Evolutionary conservation across 768 basidiomycete genomes (phyloP), one percentile per base, ranked within the genome.

Genomic region (Mycena amicta): DNA sequence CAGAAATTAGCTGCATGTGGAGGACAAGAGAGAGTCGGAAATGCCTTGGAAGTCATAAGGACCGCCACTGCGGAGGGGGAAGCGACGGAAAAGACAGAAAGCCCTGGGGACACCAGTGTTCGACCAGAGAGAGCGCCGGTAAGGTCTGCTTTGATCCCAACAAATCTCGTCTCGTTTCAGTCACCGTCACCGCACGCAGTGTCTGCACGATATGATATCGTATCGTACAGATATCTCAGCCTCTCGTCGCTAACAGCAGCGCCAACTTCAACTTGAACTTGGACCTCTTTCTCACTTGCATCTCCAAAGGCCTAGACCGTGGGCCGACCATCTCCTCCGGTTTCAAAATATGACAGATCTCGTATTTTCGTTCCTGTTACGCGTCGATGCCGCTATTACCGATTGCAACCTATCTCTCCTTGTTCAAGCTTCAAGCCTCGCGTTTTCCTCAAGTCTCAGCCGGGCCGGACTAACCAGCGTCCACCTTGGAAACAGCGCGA

Each of bases 1-100:
- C 16, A 33, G 22, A 31, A 31, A 27, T 23, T 25, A 25, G 45
- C 22, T 13, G 22, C 6, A 8, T n/a, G 11, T 5, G n/a, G 16
- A n/a, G n/a, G 16, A 23, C 12, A 46, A n/a, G 22, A 46, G 16
- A 8, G 16, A 46, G 22, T 46, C 50, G 20, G 16, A 37, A 8
- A 33, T 22, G 50, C 62, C 62, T 59, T 63, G 15, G 58, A 56
- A 59, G 52, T 47, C 62, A 63, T 59, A 53, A 63, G 61, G 57
- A 57, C 55, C 54, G 55, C 57, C 61, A 52, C 61, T 57, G 55
- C 54, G 40, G 57, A 53, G 51, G 28, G 40, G 50, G 50, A 33
- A 26, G 50, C 43, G 49, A 50, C 50, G 22, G 47, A 63, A 60
- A 62, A 62, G 57, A 58, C 50, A 59, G 57, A 58, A 54, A 56